Evolutionary conservation across 768 basidiomycete genomes (phyloP).

Genomic region (Mycena latifolia): DNA sequence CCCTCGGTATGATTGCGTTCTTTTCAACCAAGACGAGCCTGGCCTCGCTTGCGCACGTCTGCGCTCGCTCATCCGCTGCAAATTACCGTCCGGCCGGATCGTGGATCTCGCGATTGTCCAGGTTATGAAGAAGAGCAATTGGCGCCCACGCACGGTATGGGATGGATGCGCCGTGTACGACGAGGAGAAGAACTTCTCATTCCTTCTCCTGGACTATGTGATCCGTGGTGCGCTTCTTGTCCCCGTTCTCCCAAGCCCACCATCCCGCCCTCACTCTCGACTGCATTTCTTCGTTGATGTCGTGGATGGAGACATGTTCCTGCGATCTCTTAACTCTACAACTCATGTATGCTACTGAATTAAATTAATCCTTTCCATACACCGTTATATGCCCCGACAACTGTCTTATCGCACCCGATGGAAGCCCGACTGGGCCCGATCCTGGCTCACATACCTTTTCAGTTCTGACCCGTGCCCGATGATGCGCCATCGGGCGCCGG

Average conservation of each 20-base stretch:
- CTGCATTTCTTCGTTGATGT: slow-evolving; percentile 6
- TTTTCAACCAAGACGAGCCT: background rate
- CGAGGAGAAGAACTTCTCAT: background rate
- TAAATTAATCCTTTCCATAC: too few species aligned
- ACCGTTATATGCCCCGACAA: too few species aligned
- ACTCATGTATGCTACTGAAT: too few species aligned
- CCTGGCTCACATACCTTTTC: too few species aligned
- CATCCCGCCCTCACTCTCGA: background rate
- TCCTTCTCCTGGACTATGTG: slow-evolving; percentile 20
- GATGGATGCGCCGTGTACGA: slow-evolving; percentile 13
- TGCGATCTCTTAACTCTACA: too few species aligned
- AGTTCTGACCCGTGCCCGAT: too few species aligned
- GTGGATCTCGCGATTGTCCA: slow-evolving; percentile 24
- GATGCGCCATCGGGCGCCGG: too few species aligned
- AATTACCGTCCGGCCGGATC: background rate
- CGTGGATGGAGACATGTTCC: slow-evolving; percentile 12
- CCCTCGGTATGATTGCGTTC: background rate
- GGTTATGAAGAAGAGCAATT: background rate
- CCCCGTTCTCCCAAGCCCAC: too few species aligned
- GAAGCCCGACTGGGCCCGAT: too few species aligned
- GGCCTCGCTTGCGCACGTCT: background rate
- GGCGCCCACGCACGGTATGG: slow-evolving; percentile 20
- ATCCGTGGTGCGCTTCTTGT: background rate
- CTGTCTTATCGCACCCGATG: too few species aligned
- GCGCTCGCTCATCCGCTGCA: background rate